Evolutionary conservation across 305 asterid genomes (phyloP), one percentile per base, ranked within the genome.

Genomic region (Solanum hybrid): DNA sequence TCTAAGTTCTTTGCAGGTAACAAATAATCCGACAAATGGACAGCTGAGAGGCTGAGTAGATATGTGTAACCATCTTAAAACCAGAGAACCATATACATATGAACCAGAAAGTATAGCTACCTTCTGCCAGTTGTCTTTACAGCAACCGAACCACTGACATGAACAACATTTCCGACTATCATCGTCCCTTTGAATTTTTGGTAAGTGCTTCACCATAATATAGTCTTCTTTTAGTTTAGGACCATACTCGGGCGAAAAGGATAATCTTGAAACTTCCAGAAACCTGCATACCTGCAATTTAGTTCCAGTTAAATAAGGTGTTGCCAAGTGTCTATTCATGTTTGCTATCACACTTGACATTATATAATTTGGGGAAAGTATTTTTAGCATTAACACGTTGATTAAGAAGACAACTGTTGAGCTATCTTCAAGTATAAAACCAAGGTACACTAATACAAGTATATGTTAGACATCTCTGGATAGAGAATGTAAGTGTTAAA

Each of bases 211-310:
- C 93, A 97, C 99, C 98, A 98, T 92, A 86, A 98, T 92, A 91
- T 93, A 98, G 71, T 96, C 99, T 94, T 98, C 99, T 94, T 98
- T 98, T 51, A 96, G 93, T 96, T 97, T 98, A 89, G 99, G 98
- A 86, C 99, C 99, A 90, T 94, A 98, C 88, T 98, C 99, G 6
- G 93, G 96, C 75, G 96, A 93, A 94, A 98, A 98, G 73, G 99
- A 98, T 92, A 98, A 91, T 91, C 90, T 96, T 60, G 99, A 98
- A 90, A 97, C 99, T 92, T 97, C 99, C 95, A 98, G 92, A 90
- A 98, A 98, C 92, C 91, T 96, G 94, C 99, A 97, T 32, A 96
- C 99, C 99, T 97, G 89, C 90, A 92, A 85, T 85, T 85, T 85
- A 56, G 66, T 22, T 85, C 76, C 88, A 85, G 45, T 56, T 72